Evolutionary conservation across 2,329 filamentous ascomycete species (phyloP), one percentile per base, ranked within the genome.

Genomic region (Fusarium caatingaense): DNA sequence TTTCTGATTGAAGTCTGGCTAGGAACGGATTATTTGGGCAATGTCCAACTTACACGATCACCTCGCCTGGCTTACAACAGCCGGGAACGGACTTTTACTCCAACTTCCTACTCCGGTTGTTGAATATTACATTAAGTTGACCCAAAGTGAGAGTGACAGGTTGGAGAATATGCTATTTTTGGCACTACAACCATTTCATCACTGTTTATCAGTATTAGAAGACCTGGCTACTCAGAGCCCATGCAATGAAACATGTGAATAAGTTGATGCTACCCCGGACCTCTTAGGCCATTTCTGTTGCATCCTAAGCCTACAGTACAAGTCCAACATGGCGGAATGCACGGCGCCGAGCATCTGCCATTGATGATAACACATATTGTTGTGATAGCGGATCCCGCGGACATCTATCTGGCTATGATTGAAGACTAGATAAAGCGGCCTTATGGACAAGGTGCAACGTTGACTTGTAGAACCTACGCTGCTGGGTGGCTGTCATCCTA

Each of bases 21-120:
- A 37, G 18, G 18, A n/a, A 37, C 34, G 18, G 18, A 37, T 6
- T 37, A n/a, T 37, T 37, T 37, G 34, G 18, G 18, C 18, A 37
- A 34, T 34, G 18, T 49, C 28, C 47, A 12, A 23, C 34, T 32
- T 20, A 28, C 21, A n/a, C 27, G 18, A 18, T 11, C 21, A 23
- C 6, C n/a, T 27, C 7, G 21, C 28, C 27, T 21, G 12, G 10
- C 41, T 44, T 40, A n/a, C 46, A 64, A 20, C 8, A 21, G n/a
- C 27, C 60, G 47, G 60, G 32, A 28, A 40, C 62, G 60, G 62
- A 23, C 41, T 65, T 65, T 65, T 53, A n/a, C 41, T 48, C 37
- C 13, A 60, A 60, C 9, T 21, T 12, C 62, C 62, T 44, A 30
- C 20, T 37, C 62, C 60, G 60, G 10, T 20, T 11, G 13, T 20